Conservation (phyloP, 768 basidiomycete species). For the Panus rudis region DNA sequence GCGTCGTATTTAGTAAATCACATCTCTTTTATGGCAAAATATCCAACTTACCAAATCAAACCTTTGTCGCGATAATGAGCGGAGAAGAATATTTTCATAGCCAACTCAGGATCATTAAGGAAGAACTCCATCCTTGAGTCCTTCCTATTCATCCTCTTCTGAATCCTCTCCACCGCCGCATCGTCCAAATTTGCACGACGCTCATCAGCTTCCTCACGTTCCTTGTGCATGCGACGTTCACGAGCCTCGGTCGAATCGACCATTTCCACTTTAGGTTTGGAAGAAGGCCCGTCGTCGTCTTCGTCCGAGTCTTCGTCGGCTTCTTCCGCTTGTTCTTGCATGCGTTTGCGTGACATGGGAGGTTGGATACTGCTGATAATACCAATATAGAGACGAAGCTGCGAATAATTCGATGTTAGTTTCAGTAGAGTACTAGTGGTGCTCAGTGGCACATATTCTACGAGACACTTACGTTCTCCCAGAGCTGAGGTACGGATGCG, state of each 20-base stretch:
- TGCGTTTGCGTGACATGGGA: conserved; percentile 10
- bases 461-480: conserved; percentile 50
- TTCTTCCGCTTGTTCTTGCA: conserved; percentile 7
- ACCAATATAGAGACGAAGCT: conserved; percentile 62
- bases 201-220: neutral
- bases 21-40: conserved; percentile 2
- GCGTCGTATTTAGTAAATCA: neutral
- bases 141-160: conserved; percentile 12
- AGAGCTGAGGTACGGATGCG: conserved; percentile 34
- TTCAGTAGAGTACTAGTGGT: neutral
- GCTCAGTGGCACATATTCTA: too few relatives aligned
- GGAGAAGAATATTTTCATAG: conserved; percentile 60
- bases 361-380: conserved; percentile 27
- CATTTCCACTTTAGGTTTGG: conserved; percentile 21
- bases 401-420: conserved; percentile 1
- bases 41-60: conserved; percentile 50
- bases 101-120: conserved; percentile 52
- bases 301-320: conserved; percentile 27
- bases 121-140: conserved; percentile 37
- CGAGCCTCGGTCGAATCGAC: neutral
- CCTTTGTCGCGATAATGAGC: conserved; percentile 64
- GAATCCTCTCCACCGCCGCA: neutral
- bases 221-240: neutral
- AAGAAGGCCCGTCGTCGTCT: conserved; percentile 22
- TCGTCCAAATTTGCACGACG: neutral